Evolutionary conservation across 768 basidiomycete species (phyloP).

Genomic region (Kondoa subrosea): DNA sequence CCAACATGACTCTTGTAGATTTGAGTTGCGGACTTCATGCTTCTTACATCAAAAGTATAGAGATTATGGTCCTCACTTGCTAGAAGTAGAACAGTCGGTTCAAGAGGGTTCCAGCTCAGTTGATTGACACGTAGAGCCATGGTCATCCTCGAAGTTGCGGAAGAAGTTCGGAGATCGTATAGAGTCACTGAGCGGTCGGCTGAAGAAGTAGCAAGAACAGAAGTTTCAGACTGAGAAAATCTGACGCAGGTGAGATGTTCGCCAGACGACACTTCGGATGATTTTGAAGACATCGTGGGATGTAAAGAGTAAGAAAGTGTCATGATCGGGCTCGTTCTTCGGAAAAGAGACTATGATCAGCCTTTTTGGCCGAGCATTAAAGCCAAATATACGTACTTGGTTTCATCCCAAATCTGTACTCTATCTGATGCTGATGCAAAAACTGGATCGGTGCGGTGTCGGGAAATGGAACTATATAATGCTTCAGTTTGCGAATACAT

Average conservation of each 20-base stretch:
- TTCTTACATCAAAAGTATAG: slow-evolving; percentile 90
- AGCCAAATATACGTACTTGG: slow-evolving; percentile 60
- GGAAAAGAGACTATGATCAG: background rate
- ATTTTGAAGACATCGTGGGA: background rate
- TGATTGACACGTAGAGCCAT: slow-evolving; percentile 91
- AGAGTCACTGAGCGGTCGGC: slow-evolving; percentile 89
- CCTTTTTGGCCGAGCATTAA: slow-evolving; percentile 9
- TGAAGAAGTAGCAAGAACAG: slow-evolving; percentile 84
- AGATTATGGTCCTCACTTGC: slow-evolving; percentile 99
- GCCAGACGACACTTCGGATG: slow-evolving; percentile 61
- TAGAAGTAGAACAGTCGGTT: slow-evolving; percentile 74
- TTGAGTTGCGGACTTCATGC: slow-evolving; percentile 61
- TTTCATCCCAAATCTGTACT: slow-evolving; percentile 97
- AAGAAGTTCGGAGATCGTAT: slow-evolving; percentile 91
- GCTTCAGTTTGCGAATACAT: slow-evolving; percentile 14
- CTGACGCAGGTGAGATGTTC: slow-evolving; percentile 76
- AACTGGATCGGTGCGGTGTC: slow-evolving; percentile 69
- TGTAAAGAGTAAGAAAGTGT: slow-evolving; percentile 28
- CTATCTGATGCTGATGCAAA: slow-evolving; percentile 87
- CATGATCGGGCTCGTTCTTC: slow-evolving; percentile 9
- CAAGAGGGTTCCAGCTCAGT: slow-evolving; percentile 86
- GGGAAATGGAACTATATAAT: slow-evolving; percentile 62
- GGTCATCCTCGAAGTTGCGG: slow-evolving; percentile 74
- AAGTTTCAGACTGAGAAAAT: slow-evolving; percentile 87
- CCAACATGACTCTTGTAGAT: slow-evolving; percentile 94